Evolutionary conservation across 176 grass and related monocot genomes (phyloP).

Genomic region (Poa pratensis): DNA sequence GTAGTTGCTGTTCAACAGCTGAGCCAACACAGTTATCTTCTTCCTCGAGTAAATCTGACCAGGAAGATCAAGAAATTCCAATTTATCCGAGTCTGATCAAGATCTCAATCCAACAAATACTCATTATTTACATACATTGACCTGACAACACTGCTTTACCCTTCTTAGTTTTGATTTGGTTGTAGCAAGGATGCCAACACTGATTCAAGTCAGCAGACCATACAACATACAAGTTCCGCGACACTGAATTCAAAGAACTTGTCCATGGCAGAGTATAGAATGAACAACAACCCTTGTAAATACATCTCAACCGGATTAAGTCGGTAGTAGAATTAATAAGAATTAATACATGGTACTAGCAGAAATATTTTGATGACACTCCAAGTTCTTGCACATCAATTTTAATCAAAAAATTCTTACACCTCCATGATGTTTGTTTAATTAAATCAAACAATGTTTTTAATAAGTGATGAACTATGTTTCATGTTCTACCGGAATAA

Average conservation of each 20-base stretch:
- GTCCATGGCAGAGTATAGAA: too few species aligned
- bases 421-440: too few species aligned
- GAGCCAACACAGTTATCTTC: constrained; percentile 47
- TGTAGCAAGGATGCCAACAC: background rate
- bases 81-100: constrained; percentile 70
- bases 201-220: background rate
- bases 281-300: too few species aligned
- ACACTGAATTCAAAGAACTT: background rate
- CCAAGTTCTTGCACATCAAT: too few species aligned
- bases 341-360: too few species aligned
- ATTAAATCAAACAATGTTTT: too few species aligned
- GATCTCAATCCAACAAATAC: background rate
- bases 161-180: background rate
- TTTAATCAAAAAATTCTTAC: too few species aligned
- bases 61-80: constrained; percentile 53
- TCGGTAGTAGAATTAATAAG: too few species aligned
- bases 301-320: too few species aligned
- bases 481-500: too few species aligned
- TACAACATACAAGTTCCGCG: background rate
- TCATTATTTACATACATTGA: background rate
- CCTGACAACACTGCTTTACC: background rate
- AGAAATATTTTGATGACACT: too few species aligned
- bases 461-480: too few species aligned
- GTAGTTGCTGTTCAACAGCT: constrained; percentile 54
- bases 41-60: constrained; percentile 46